Evolutionary conservation across 169 alveolate species (phyloP).

Genomic region (Plasmodium yoelii): DNA sequence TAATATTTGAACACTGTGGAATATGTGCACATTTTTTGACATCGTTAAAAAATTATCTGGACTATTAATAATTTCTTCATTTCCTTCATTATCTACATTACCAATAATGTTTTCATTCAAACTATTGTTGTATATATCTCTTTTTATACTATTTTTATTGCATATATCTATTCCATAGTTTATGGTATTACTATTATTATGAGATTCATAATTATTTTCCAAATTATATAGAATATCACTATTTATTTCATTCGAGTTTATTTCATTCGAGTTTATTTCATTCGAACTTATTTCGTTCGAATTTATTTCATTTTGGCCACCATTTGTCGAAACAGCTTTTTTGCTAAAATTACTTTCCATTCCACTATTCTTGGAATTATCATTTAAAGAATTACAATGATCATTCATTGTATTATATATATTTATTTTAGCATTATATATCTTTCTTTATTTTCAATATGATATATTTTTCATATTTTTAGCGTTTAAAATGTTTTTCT

Average conservation of each 20-base stretch:
- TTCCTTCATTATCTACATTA: background rate
- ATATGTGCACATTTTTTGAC: constrained; percentile 41
- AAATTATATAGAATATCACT: background rate
- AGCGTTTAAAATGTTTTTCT: too few species aligned
- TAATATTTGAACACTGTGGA: constrained; percentile 69
- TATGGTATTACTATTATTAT: background rate
- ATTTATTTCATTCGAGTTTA: background rate
- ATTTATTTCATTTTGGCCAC: background rate
- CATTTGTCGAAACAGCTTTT: background rate
- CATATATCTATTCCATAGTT: background rate
- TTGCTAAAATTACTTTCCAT: background rate
- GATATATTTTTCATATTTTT: too few species aligned
- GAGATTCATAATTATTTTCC: background rate
- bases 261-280: background rate
- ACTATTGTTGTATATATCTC: background rate
- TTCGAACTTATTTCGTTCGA: background rate
- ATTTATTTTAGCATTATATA: constrained; percentile 17
- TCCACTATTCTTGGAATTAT: background rate
- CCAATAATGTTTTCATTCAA: background rate
- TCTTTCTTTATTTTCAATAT: background rate
- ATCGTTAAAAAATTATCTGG: constrained; percentile 16
- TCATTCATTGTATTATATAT: constrained; percentile 21
- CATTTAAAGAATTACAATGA: constrained; percentile 4
- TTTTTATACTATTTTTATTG: background rate
- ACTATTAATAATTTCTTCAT: constrained; percentile 1